Evolutionary conservation across 352 stramenopile genomes (phyloP).

Genomic region (Phytophthora sp.): DNA sequence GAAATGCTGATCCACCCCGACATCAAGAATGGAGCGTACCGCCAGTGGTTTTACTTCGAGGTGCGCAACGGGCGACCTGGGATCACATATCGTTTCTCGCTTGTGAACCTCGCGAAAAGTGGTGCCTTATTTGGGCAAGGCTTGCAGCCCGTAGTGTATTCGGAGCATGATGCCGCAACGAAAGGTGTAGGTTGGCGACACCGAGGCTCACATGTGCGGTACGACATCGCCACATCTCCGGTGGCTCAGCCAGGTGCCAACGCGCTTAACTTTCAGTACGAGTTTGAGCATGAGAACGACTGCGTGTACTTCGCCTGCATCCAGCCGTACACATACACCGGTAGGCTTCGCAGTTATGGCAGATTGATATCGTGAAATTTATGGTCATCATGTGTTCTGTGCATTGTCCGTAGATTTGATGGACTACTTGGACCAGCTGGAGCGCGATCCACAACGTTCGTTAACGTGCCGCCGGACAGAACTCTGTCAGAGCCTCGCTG

Average conservation of each 20-base stretch:
- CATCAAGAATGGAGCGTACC: constrained; percentile 83
- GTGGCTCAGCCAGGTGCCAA: constrained; percentile 51
- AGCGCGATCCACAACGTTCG: constrained; percentile 52
- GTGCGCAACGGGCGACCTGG: constrained; percentile 64
- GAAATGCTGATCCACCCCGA: constrained; percentile 77
- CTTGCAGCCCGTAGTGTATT: constrained; percentile 85
- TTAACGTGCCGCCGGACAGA: constrained; percentile 61
- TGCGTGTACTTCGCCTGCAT: constrained; percentile 85
- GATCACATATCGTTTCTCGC: constrained; percentile 68
- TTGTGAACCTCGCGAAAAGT: constrained; percentile 86
- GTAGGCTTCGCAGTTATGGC: constrained; percentile 22
- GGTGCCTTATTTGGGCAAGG: constrained; percentile 82
- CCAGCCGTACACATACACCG: constrained; percentile 89
- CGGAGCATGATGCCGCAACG: constrained; percentile 47
- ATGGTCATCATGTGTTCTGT: not conserved
- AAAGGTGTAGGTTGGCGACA: constrained; percentile 68
- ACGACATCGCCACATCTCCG: constrained; percentile 50
- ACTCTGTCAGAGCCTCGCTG: constrained; percentile 86
- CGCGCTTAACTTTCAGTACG: constrained; percentile 72
- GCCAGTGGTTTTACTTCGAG: constrained; percentile 93
- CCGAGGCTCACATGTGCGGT: constrained; percentile 63
- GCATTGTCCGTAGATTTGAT: constrained; percentile 54
- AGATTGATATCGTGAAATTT: not conserved
- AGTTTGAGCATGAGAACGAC: constrained; percentile 72
- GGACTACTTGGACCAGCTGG: constrained; percentile 70